Percentiles rank a stretch among this genome's conserved stretches.
These are phyloP conservation scores for Cyclanthera cordifolia DNA, from an alignment of 306 rosid genomes.

Conservation along the genomic window DNA sequence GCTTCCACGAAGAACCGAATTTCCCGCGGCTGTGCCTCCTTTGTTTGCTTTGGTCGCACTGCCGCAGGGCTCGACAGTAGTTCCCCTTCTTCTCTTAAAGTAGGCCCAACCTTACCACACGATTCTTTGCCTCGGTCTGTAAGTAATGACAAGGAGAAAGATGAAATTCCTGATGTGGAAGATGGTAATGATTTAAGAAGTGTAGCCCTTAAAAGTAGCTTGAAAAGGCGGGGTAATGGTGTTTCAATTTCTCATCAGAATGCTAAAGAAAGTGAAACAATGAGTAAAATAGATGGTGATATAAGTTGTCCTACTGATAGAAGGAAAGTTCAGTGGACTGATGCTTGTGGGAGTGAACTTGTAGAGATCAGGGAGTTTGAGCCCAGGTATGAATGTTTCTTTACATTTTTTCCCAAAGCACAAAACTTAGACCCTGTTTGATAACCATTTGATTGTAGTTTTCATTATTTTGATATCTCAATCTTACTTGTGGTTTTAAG, in stretches of 20 bases:
- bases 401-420: neutral
- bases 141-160: conserved; percentile 38
- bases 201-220: conserved; percentile 61
- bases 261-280: conserved; percentile 30
- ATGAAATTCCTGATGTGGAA: conserved; percentile 26
- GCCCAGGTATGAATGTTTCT: conserved; percentile 49
- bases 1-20: conserved; percentile 70
- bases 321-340: conserved; percentile 94
- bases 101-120: conserved; percentile 78
- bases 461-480: too few relatives aligned
- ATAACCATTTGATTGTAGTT: too few relatives aligned
- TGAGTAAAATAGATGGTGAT: conserved; percentile 29
- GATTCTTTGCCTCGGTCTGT: conserved; percentile 48
- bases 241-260: conserved; percentile 32
- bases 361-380: conserved; percentile 80
- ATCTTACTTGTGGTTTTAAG: too few relatives aligned
- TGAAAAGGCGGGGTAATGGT: conserved; percentile 41
- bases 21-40: conserved; percentile 87
- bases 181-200: conserved; percentile 31
- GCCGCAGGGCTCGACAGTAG: conserved; percentile 63
- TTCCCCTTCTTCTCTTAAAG: conserved; percentile 73
- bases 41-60: conserved; percentile 96
- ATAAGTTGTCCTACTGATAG: conserved; percentile 36
- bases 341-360: conserved; percentile 72
- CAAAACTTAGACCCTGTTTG: too few relatives aligned